Conservation (phyloP, 441 rosid genomes). For the Sinapis alba region DNA sequence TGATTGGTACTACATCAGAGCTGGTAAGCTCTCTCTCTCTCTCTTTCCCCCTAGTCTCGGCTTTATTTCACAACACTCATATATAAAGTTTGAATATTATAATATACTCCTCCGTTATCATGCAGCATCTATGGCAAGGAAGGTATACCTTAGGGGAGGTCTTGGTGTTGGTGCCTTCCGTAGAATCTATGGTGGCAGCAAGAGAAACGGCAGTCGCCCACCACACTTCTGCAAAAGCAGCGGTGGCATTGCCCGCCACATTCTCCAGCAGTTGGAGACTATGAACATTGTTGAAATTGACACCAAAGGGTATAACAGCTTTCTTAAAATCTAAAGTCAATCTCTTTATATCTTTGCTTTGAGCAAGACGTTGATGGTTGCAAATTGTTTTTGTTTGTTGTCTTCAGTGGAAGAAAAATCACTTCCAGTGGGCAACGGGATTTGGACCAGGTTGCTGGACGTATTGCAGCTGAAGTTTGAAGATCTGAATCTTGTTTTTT, state of each 20-base stretch:
- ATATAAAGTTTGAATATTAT: too few species aligned
- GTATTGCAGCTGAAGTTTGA: slow-evolving; percentile 47
- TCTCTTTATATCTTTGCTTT: neutral
- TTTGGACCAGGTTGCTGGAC: slow-evolving; percentile 91
- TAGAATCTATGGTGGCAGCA: slow-evolving; percentile 91
- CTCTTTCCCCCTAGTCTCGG: neutral
- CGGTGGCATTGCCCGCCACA: slow-evolving; percentile 82
- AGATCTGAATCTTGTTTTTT: slow-evolving; percentile 16
- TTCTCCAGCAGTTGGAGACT: slow-evolving; percentile 76
- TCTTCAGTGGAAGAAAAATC: slow-evolving; percentile 68
- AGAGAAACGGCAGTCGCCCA: slow-evolving; percentile 95
- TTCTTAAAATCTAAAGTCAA: neutral
- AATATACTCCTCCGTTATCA: neutral
- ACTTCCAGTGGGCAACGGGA: slow-evolving; percentile 80
- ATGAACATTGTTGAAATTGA: slow-evolving; percentile 74
- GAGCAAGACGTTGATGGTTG: neutral
- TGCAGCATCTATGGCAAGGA: slow-evolving; percentile 92
- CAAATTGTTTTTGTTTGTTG: neutral
- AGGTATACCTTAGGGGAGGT: slow-evolving; percentile 85
- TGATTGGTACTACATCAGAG: slow-evolving; percentile 88
- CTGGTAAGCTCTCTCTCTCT: slow-evolving; percentile 47
- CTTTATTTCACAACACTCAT: too few species aligned
- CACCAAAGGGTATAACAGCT: slow-evolving; percentile 72
- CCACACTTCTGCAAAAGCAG: slow-evolving; percentile 92
- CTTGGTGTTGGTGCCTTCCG: slow-evolving; percentile 90